Base-by-base conservation (phyloP, 108 stramenopile genomes). In the Hondaea fermentalgiana region DNA sequence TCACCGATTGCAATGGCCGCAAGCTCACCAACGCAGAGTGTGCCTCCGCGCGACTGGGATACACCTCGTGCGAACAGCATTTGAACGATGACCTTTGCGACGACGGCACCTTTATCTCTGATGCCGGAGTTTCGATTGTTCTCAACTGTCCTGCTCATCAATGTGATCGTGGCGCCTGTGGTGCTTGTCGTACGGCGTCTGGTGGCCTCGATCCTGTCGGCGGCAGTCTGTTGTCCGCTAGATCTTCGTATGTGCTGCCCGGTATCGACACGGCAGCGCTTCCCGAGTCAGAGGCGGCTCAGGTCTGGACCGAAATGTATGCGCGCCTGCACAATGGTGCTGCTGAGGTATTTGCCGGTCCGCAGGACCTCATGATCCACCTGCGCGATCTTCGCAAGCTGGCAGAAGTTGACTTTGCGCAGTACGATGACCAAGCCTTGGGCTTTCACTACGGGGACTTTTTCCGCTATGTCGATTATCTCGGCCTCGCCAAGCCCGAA, bases 111-210 rank as follows among this genome's bases (percentile, higher is more conserved):
- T 83, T 83, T 23, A 23, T 83, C 51, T 53, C 49, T 35, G 76
- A 83, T 23, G 45, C 51, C 6, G 76, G 76, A 6, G n/a, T 83
- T 23, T 12, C 45, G 10, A 47, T 83, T 23, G 28, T 12, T 55
- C 51, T 83, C 4, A 83, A 83, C 28, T 83, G 76, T 45, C 76
- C 76, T 23, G 76, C 76, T 12, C 51, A 53, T 35, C 14, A 47
- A 6, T 83, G 76, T 35, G 76, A 83, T 45, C 76, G 76, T 12
- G 76, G 76, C n/a, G 76, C 76, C 25, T 83, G 76, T 45, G 76
- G 76, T 12, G 76, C 76, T 21, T 83, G 76, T 4, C 45, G 76
- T 6, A 12, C 49, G 19, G 25, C 12, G 23, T 35, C 35, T 35
- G 35, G 35, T 35, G 35, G 35, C 35, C 35, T 35, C 35, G 35